These are phyloP conservation scores for Ustilago loliicola DNA, from an alignment of 1,284 basidiomycete genomes.

Conservation along the genomic window DNA sequence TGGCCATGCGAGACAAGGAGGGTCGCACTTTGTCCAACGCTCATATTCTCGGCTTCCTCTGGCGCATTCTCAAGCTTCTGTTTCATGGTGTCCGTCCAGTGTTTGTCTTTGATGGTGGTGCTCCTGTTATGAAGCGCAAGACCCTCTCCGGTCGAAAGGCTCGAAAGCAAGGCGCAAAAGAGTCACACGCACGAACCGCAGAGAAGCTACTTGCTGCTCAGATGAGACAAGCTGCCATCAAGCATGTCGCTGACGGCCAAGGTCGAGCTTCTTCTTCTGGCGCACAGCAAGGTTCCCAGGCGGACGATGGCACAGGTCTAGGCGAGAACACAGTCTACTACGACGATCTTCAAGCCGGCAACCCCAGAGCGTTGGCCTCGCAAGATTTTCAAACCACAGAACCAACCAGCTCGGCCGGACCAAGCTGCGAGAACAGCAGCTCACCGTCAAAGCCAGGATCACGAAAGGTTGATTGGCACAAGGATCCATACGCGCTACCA, in stretches of 20 bases:
- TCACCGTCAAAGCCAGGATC: slow-evolving; percentile 72
- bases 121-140: slow-evolving; percentile 71
- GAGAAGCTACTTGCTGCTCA: slow-evolving; percentile 94
- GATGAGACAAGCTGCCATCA: slow-evolving; percentile 88
- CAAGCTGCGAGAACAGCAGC: slow-evolving; percentile 34
- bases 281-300: slow-evolving; percentile 1
- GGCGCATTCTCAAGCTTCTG: slow-evolving; percentile 88
- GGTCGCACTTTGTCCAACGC: slow-evolving; percentile 91
- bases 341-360: slow-evolving; percentile 48
- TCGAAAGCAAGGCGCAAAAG: slow-evolving; percentile 74
- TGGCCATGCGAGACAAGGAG: slow-evolving; percentile 98
- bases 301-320: slow-evolving; percentile 17
- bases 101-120: slow-evolving; percentile 89
- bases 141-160: slow-evolving; percentile 73
- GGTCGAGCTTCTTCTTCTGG: slow-evolving; percentile 18
- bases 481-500: slow-evolving; percentile 68
- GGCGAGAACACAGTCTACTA: slow-evolving; percentile 73
- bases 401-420: slow-evolving; percentile 19
- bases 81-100: slow-evolving; percentile 87
- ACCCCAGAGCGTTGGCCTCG: slow-evolving; percentile 71
- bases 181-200: slow-evolving; percentile 72
- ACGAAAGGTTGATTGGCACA: slow-evolving; percentile 61
- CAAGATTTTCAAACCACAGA: slow-evolving; percentile 77
- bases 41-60: slow-evolving; percentile 88
- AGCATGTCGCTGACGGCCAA: slow-evolving; percentile 73